Evolutionary conservation across 805 yeast species (phyloP), one percentile per base, ranked within the genome.

Genomic region (Naumovozyma dairenensis): DNA sequence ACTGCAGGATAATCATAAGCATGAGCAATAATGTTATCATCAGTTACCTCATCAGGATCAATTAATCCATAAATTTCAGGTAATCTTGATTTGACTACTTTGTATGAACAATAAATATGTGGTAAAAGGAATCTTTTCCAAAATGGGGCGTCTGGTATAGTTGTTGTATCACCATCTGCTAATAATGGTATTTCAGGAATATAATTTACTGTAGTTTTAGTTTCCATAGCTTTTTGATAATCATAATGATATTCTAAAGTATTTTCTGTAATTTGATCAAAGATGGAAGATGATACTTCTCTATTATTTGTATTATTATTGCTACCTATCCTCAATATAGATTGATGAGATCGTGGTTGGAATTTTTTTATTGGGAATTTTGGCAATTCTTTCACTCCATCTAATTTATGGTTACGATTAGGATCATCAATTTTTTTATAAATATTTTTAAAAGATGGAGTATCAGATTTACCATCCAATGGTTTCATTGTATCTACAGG

Each of bases 1-100:
- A 79, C 76, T 5, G 79, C 82, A 2, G 96, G 96, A 50, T 69
- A 71, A 49, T 75, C 74, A 58, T 79, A 89, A 1, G 94, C 92
- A 41, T 71, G 74, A 32, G 70, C 65, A 16, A 42, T 35, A 15
- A 53, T 62, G 12, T 57, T 66, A 4, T 59, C 65, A 2, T 63
- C 57, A 18, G 46, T 48, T 4, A 39, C 38, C 17, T 62, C 66
- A n/a, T 67, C 64, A 15, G 71, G 71, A 24, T 61, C 63, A 8
- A 63, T 60, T 37, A 68, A 71, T 42, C 67, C 63, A 54, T 68
- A 80, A 7, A 71, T 69, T 30, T 72, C 79, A 1, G 93, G 92
- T 6, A 73, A 43, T 38, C 66, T 65, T 1, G 55, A 49, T 66
- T 71, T 59, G 41, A 63, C 67, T 44, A 71, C 65, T 52, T 65